Evolutionary conservation across 495 filamentous ascomycete genomes (phyloP).

Genomic region (Penicillium egyptiacum): DNA sequence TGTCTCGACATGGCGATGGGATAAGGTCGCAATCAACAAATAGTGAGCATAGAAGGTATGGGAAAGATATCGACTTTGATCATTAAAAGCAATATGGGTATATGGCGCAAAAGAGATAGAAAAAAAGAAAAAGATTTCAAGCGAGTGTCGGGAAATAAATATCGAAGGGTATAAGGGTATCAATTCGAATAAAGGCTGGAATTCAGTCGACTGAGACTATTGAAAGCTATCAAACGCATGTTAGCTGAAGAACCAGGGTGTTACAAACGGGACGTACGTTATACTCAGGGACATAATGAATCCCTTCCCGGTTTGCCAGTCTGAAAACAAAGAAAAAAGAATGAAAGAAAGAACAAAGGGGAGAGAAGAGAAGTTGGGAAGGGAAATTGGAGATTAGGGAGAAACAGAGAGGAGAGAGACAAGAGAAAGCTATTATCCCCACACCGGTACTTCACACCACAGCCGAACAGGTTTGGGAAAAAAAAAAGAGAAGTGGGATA

Average conservation of each 20-base stretch:
- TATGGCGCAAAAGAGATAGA: constrained; percentile 16
- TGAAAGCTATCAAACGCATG: constrained; percentile 21
- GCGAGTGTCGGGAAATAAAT: constrained; percentile 21
- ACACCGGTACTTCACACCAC: neutral
- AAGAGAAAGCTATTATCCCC: constrained; percentile 2
- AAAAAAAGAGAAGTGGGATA: too few relatives aligned
- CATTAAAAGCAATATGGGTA: constrained; percentile 28
- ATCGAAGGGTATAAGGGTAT: constrained; percentile 16
- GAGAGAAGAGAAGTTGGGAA: neutral
- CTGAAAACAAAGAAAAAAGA: constrained; percentile 1
- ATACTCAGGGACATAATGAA: constrained; percentile 24
- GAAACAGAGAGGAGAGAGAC: constrained; percentile 5
- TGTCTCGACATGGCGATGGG: constrained; percentile 18
- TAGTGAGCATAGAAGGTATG: neutral
- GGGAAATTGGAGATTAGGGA: constrained; percentile 12
- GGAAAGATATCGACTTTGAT: constrained; percentile 6
- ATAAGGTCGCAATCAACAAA: constrained; percentile 3
- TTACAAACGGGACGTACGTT: constrained; percentile 21
- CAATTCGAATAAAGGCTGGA: constrained; percentile 24
- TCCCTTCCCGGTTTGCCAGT: constrained; percentile 1
- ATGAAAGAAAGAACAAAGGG: neutral
- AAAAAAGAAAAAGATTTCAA: neutral
- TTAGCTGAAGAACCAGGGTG: constrained; percentile 15
- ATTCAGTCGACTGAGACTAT: constrained; percentile 21
- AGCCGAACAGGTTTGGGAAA: neutral